Base-by-base conservation (phyloP, 257 asterid genomes). In the Nicotiana knightiana region DNA sequence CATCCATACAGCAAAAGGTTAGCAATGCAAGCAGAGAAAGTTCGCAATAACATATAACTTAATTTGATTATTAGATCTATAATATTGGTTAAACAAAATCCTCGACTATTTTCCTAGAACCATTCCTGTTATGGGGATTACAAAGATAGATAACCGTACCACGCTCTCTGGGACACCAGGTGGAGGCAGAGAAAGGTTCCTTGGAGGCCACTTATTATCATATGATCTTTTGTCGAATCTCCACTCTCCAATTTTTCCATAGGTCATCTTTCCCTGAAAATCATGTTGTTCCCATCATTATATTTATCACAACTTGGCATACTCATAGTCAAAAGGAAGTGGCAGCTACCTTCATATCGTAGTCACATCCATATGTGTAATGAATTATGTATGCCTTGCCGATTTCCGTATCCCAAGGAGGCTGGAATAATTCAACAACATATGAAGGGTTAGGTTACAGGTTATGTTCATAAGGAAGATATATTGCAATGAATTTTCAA, bases 161-260 rank as follows among this genome's bases (percentile, higher is more conserved):
- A 95, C 98, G 39, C 97, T 95, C 83, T 91, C 97, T 0, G 99
- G 94, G 81, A 95, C 98, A 78, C 98, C 99, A 55, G 97, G 90
- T 63, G 98, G 99, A 37, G 99, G 98, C 88, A 95, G 53, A 24
- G 99, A 13, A 51, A 95, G 97, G 86, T 95, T 95, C 85, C 83
- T 91, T 26, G 98, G 97, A 35, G 94, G 97, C 96, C 94, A 93
- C 51, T 61, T 70, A 16, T 79, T 79, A 87, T 81, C 90, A 28
- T 89, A 92, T 68, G 99, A 91, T 86, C 98, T 92, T 85, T 95
- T 95, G 88, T 95, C 99, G 58, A 95, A 95, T 91, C 99, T 93
- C 99, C 98, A 95, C 84, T 93, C 97, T 82, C 99, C 99, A 67
- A 93, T 85, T 90, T 93, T 93, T 84, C 98, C 98, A n/a, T 87